These are phyloP conservation scores for Saturnispora galanensis DNA, from an alignment of 805 yeast genomes.

Conservation along the genomic window DNA sequence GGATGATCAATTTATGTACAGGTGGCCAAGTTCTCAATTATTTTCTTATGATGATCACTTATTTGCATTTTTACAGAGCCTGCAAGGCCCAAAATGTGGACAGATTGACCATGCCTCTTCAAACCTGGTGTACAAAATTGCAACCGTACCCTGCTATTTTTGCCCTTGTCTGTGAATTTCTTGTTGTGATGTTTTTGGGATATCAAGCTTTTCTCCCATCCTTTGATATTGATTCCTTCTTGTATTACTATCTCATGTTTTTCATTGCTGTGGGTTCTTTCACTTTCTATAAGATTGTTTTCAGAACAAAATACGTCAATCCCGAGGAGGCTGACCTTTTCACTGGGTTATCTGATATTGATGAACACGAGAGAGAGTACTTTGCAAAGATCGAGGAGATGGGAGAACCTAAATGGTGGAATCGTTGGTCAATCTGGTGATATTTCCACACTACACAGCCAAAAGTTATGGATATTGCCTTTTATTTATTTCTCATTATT, in stretches of 20 bases:
- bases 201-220: constrained; percentile 31
- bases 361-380: constrained; percentile 35
- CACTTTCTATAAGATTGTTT: constrained; percentile 29
- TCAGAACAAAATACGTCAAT: constrained; percentile 30
- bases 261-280: constrained; percentile 31
- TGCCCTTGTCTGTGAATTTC: constrained; percentile 23
- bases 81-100: constrained; percentile 45
- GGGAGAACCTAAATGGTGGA: constrained; percentile 9
- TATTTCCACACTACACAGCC: too few species aligned
- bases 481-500: too few species aligned
- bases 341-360: constrained; percentile 38
- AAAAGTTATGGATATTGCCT: too few species aligned
- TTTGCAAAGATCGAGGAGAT: constrained; percentile 13
- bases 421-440: background rate
- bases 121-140: constrained; percentile 38
- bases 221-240: constrained; percentile 32
- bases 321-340: constrained; percentile 38
- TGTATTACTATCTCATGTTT: constrained; percentile 35
- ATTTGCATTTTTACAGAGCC: constrained; percentile 54
- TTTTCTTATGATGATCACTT: constrained; percentile 35
- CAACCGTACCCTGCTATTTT: constrained; percentile 26
- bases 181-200: constrained; percentile 32
- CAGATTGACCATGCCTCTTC: constrained; percentile 35
- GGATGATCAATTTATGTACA: constrained; percentile 25
- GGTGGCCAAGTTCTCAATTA: constrained; percentile 24